A percentile compares a stretch with the other conserved stretches of the same genome.
phyloP scores from a whole-genome alignment of 2,329 filamentous ascomycete species.

The Hymenoscyphus repandus region DNA sequence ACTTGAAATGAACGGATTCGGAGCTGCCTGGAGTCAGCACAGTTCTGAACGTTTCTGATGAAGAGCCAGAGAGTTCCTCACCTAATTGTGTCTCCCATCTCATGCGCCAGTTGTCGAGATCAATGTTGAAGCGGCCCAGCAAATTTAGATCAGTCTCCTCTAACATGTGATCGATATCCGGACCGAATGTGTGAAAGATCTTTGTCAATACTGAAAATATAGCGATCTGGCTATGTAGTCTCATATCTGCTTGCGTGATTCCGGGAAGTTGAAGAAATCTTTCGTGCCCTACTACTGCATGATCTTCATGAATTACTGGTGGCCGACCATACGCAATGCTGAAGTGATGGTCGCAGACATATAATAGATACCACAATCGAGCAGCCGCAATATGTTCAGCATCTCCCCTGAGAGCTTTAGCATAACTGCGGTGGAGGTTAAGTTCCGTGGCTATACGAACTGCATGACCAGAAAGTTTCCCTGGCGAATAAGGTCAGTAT shows the following conservation, averaged over 20 bases:
- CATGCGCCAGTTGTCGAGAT: conserved; percentile 34
- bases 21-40: not conserved
- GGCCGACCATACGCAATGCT: conserved; percentile 60
- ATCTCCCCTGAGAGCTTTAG: conserved; percentile 43
- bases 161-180: conserved; percentile 46
- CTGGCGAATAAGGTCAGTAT: conserved; percentile 3
- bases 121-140: conserved; percentile 34
- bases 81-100: conserved; percentile 34
- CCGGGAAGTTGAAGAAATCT: conserved; percentile 45
- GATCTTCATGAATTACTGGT: conserved; percentile 53
- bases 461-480: conserved; percentile 55
- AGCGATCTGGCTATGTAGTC: conserved; percentile 54
- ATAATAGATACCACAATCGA: conserved; percentile 57
- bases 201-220: conserved; percentile 56
- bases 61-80: conserved; percentile 10
- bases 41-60: not conserved
- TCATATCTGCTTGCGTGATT: conserved; percentile 48
- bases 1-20: conserved; percentile 15
- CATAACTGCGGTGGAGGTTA: conserved; percentile 49
- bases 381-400: conserved; percentile 48
- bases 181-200: conserved; percentile 52
- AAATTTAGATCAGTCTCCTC: conserved; percentile 34
- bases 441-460: conserved; percentile 54
- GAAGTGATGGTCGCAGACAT: conserved; percentile 62
- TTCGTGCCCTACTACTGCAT: conserved; percentile 52